These are phyloP conservation scores for Pleomassaria siparia DNA, from an alignment of 2,329 filamentous ascomycete species.

Conservation along the genomic window DNA sequence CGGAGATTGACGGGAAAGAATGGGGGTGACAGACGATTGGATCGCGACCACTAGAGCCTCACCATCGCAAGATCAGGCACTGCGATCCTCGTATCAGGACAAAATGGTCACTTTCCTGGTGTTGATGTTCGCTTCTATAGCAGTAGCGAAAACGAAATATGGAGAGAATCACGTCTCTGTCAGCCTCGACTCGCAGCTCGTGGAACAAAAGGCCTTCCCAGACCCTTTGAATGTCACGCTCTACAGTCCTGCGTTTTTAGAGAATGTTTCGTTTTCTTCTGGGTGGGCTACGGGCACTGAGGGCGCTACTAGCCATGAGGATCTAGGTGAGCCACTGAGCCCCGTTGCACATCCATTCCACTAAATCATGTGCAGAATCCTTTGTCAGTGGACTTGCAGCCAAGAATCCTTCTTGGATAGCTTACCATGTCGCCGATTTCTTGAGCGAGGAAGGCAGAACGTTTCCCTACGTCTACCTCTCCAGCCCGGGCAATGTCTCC, in stretches of 20 bases:
- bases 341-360: not conserved
- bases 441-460: slow-evolving; percentile 24
- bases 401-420: slow-evolving; percentile 37
- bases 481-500: slow-evolving; percentile 16
- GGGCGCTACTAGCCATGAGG: not conserved
- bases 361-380: not conserved
- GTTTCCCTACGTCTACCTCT: slow-evolving; percentile 36
- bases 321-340: not conserved
- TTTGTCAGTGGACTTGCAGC: not conserved
- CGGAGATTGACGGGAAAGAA: not conserved
- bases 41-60: not conserved
- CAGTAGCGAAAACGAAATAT: not conserved
- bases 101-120: not conserved
- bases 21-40: not conserved
- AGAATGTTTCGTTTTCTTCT: not conserved
- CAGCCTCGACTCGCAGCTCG: not conserved
- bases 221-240: not conserved
- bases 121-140: not conserved
- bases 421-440: slow-evolving; percentile 28
- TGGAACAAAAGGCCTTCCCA: not conserved
- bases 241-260: not conserved
- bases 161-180: not conserved
- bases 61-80: not conserved
- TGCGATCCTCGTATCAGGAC: not conserved
- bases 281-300: not conserved